Conservation (phyloP, 305 asterid species). For the Solanum chacoense region DNA sequence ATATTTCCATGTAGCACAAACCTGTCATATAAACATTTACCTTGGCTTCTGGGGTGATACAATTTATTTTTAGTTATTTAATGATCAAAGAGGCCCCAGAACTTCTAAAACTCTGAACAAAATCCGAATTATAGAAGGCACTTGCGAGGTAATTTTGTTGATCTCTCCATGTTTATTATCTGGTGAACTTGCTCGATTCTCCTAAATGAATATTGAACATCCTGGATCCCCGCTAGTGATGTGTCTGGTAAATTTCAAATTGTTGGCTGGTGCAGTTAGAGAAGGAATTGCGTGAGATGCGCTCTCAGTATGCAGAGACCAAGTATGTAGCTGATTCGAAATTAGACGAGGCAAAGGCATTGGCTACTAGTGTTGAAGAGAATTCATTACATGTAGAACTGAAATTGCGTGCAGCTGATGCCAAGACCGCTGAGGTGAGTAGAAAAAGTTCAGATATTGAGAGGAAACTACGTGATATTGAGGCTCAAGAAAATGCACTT, state of each 20-base stretch:
- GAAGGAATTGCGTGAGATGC: conserved; percentile 87
- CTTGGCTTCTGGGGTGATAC: not conserved
- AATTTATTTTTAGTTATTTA: not conserved
- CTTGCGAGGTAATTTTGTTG: not conserved
- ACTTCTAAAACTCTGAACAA: not conserved
- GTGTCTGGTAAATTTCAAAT: not conserved
- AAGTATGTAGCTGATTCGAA: conserved; percentile 91
- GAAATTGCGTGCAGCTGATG: conserved; percentile 76
- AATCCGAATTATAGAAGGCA: not conserved
- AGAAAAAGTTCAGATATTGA: conserved; percentile 82
- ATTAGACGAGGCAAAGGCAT: conserved; percentile 75
- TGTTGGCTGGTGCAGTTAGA: conserved; percentile 63
- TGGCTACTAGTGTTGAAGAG: conserved; percentile 75
- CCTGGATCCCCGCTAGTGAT: not conserved
- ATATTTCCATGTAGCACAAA: not conserved
- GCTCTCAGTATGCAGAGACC: conserved; percentile 80
- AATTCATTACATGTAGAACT: conserved; percentile 91
- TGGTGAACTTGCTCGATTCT: not conserved
- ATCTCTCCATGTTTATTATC: not conserved
- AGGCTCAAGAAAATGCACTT: conserved; percentile 70
- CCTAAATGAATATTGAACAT: not conserved
- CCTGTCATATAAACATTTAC: not conserved
- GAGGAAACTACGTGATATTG: conserved; percentile 60
- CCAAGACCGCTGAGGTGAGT: conserved; percentile 86
- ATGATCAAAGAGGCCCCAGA: not conserved